phyloP scores from a whole-genome alignment of 345 rosid species.

The Pistacia vera region DNA sequence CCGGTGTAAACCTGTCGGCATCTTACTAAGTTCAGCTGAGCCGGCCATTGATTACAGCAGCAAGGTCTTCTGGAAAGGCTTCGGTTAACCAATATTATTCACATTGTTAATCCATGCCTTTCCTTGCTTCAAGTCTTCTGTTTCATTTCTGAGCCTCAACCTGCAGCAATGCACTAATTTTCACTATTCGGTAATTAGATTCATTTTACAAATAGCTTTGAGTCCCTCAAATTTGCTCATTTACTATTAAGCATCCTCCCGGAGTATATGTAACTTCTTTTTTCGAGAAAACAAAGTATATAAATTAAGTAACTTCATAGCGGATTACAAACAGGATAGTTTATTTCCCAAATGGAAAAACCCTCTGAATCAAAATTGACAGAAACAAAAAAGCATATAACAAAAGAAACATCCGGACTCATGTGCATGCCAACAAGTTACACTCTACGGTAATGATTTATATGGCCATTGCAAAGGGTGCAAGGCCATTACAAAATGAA shows the following conservation, averaged over 20 bases:
- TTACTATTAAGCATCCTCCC: not conserved
- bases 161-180: slow-evolving; percentile 1
- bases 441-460: not conserved
- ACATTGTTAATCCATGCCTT: not conserved
- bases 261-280: no score
- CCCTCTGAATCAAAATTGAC: slow-evolving; percentile 16
- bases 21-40: not conserved
- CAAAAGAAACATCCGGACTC: slow-evolving; percentile 17
- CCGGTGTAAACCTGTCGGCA: not conserved
- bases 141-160: not conserved
- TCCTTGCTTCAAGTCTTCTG: slow-evolving; percentile 6
- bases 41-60: not conserved
- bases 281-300: not conserved
- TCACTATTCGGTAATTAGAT: not conserved
- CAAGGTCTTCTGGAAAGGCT: not conserved
- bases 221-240: not conserved
- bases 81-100: not conserved
- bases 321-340: slow-evolving; percentile 12
- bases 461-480: not conserved
- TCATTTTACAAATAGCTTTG: not conserved
- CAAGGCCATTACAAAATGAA: slow-evolving; percentile 13
- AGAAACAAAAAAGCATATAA: slow-evolving; percentile 7
- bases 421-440: slow-evolving; percentile 9
- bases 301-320: slow-evolving; percentile 5
- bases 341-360: not conserved